Base-by-base conservation (phyloP, 2,329 filamentous ascomycete species). In the Teratosphaeria nubilosa region DNA sequence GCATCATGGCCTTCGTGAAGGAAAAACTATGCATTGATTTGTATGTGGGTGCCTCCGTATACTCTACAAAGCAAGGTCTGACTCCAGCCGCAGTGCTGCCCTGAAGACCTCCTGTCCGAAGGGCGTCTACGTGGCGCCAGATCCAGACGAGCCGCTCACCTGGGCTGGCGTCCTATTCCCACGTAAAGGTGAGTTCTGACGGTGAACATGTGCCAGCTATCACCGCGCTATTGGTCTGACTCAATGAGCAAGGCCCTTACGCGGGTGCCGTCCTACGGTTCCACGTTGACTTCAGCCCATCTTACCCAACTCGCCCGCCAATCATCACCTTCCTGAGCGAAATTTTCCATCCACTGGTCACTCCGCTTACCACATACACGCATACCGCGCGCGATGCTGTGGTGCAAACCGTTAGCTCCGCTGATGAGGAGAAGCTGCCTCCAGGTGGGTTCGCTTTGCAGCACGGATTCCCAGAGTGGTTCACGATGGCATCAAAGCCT, bases 131-230 rank as follows among this genome's bases (percentile, higher is more conserved):
- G 83, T 96, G 73, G 89, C 83, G 71, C 81, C 96, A 60, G 88
- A 87, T 30, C 89, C 90, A 0, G 88, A 87, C 25, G 87, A 96
- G 69, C 84, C 89, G 20, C 84, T 85, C 16, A 76, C 91, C 54
- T 97, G 92, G 92, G 87, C 86, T 32, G 91, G 90, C n/a, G 88
- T 95, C 22, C 79, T 97, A 30, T 97, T 97, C 71, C 85, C 96
- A 62, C 87, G 90, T 58, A 86, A 89, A 78, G 92, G 92, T 94
- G 64, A 60, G 51, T 48, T 14, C 7, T 5, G 20, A 14, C 31
- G 5, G 13, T 56, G 22, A 16, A 22, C 16, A 24, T 16, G 9
- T 48, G 41, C 9, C 41, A n/a, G 37, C 16, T 1, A 7, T 11
- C n/a, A 48, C n/a, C n/a, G 41, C 20, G 2, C 41, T 20, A 20